Conservation (phyloP, 75 land plant genomes). For the Picea sitchensis region DNA sequence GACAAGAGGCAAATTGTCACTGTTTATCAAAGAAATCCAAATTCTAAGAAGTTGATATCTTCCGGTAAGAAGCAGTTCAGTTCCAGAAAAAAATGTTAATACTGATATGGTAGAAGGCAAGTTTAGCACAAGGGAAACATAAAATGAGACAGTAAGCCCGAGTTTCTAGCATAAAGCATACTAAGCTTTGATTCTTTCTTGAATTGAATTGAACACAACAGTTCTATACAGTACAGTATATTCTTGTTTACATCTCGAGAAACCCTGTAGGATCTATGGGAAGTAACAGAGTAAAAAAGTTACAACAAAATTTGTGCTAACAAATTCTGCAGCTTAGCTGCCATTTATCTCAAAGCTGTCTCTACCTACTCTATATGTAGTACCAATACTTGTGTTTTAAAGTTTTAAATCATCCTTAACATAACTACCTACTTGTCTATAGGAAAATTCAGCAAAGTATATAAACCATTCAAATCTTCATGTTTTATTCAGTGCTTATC, state of each 20-base stretch:
- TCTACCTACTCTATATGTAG: not conserved
- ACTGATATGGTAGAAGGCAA: not conserved
- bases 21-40: not conserved
- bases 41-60: not conserved
- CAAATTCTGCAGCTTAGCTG: not conserved
- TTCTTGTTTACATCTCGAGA: not conserved
- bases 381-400: not conserved
- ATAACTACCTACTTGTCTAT: not conserved
- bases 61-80: slow-evolving; percentile 3
- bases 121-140: not conserved
- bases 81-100: not conserved
- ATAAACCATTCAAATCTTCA: not conserved
- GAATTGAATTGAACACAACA: no score
- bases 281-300: not conserved
- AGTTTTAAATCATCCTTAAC: not conserved
- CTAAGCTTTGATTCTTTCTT: no score
- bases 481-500: not conserved
- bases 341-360: not conserved
- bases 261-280: not conserved
- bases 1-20: not conserved
- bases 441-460: not conserved
- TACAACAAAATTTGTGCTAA: not conserved
- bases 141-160: not conserved
- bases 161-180: not conserved
- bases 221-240: not conserved